Evolutionary conservation across 2,329 filamentous ascomycete genomes (phyloP).

Genomic region (Fusarium sororula): DNA sequence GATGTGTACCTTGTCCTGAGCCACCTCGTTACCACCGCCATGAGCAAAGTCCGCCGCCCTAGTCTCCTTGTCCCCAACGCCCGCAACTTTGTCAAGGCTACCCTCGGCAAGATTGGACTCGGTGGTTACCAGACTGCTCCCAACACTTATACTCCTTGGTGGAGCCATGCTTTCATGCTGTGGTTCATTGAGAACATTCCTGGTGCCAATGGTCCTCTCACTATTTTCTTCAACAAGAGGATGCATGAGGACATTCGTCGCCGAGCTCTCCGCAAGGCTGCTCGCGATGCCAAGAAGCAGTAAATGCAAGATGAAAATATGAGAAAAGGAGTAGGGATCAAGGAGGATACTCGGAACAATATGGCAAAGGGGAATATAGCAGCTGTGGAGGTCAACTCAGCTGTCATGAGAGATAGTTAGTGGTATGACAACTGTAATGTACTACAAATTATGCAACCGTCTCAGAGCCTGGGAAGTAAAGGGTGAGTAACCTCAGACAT

Average conservation of each 20-base stretch:
- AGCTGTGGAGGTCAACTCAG: background rate
- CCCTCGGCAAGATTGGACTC: constrained; percentile 82
- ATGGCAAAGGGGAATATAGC: constrained; percentile 4
- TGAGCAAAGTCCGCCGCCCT: constrained; percentile 92
- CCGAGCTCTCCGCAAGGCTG: constrained; percentile 84
- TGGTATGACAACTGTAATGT: background rate
- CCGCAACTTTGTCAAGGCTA: constrained; percentile 80
- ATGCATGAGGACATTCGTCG: constrained; percentile 88
- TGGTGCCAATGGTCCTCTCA: constrained; percentile 58
- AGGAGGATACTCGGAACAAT: background rate
- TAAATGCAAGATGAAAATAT: constrained; percentile 37
- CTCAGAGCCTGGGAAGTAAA: background rate
- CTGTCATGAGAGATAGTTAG: background rate
- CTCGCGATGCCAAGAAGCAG: constrained; percentile 80
- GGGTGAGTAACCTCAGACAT: background rate
- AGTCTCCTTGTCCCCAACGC: constrained; percentile 83
- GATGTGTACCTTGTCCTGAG: constrained; percentile 92
- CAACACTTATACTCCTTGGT: constrained; percentile 90
- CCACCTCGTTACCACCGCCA: constrained; percentile 93
- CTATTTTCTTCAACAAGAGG: constrained; percentile 61
- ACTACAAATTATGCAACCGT: background rate
- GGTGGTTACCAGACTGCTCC: constrained; percentile 82
- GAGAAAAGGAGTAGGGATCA: background rate
- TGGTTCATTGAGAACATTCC: constrained; percentile 75
- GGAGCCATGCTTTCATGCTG: constrained; percentile 89